Conservation (phyloP, 129 eudicot genomes). For the Helianthus annuus region DNA sequence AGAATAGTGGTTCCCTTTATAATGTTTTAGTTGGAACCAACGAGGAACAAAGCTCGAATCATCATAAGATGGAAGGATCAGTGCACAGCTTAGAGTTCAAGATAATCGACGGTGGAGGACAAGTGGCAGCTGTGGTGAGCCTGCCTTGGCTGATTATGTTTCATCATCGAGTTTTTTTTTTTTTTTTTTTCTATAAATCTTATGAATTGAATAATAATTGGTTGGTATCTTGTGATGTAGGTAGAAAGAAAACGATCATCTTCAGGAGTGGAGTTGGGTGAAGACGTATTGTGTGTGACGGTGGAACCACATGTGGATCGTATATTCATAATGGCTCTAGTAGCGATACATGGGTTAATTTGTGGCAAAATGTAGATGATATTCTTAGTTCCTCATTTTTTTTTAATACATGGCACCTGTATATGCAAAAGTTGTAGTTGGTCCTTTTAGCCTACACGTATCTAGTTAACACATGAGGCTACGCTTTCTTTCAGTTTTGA, state of each 20-base stretch:
- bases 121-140: constrained; percentile 47
- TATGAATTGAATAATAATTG: not conserved
- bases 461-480: too few species aligned
- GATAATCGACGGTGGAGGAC: constrained; percentile 42
- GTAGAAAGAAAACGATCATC: constrained; percentile 54
- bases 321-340: constrained; percentile 63
- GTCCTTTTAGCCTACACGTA: too few species aligned
- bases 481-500: too few species aligned
- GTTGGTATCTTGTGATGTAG: constrained; percentile 18
- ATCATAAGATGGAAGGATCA: constrained; percentile 46
- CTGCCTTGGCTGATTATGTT: not conserved
- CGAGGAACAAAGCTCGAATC: constrained; percentile 22
- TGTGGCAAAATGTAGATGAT: constrained; percentile 45
- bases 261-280: constrained; percentile 56
- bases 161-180: too few species aligned
- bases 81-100: constrained; percentile 43
- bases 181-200: too few species aligned
- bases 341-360: constrained; percentile 60
- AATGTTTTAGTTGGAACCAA: constrained; percentile 32
- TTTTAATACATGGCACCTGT: not conserved
- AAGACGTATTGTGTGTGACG: constrained; percentile 58
- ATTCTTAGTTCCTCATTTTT: not conserved
- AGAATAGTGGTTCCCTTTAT: constrained; percentile 32
- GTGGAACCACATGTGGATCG: constrained; percentile 66
- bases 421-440: not conserved